Conservation (phyloP, 257 asterid species). For the Asclepias syriaca region DNA sequence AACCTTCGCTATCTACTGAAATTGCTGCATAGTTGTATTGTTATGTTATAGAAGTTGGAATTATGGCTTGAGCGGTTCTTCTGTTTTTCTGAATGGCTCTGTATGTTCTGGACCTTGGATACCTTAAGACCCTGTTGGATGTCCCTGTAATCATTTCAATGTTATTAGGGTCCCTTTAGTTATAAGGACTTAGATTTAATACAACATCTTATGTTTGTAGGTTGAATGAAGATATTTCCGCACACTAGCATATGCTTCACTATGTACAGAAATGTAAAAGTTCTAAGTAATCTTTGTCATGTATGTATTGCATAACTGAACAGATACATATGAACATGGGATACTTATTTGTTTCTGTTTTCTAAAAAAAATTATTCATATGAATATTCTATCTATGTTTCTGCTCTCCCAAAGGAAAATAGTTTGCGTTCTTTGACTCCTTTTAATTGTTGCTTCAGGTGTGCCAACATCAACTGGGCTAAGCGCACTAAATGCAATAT, state of each 20-base stretch:
- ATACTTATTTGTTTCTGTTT: background rate
- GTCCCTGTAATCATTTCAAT: background rate
- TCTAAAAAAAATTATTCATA: background rate
- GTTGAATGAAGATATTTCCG: background rate
- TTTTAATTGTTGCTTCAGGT: conserved; percentile 46
- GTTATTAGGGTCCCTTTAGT: background rate
- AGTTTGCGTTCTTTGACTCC: background rate
- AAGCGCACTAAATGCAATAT: conserved; percentile 94
- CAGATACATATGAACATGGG: background rate
- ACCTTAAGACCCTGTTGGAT: background rate
- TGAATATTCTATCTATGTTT: background rate
- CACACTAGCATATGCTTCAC: background rate
- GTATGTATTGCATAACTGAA: background rate
- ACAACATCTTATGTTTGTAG: background rate
- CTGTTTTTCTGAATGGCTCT: background rate
- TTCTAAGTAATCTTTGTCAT: background rate
- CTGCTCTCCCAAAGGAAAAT: too few species aligned
- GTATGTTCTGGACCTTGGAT: background rate
- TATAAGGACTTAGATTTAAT: background rate
- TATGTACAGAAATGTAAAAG: background rate
- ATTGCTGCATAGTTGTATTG: background rate
- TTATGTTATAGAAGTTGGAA: background rate
- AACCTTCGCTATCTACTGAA: background rate
- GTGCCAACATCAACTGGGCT: conserved; percentile 98
- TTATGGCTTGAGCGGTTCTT: too few species aligned